phyloP scores from a whole-genome alignment of 1,284 basidiomycete species.

The Vanrija pseudolonga region DNA sequence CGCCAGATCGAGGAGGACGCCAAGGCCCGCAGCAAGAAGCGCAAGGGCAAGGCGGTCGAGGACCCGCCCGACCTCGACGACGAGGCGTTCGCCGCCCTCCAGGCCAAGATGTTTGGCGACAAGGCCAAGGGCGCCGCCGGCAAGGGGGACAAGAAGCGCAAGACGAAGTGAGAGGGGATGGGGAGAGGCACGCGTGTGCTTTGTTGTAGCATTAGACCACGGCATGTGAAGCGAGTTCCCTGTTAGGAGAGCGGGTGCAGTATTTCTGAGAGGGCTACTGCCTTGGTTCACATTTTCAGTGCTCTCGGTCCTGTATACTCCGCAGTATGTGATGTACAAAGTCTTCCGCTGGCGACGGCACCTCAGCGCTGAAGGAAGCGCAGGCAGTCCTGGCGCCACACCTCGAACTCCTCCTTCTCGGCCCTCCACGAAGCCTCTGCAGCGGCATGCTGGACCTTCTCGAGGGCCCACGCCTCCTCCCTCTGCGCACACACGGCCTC shows the following conservation, averaged over 20 bases:
- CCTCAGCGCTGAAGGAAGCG: too few relatives aligned
- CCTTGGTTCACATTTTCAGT: too few relatives aligned
- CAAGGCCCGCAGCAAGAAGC: slow-evolving; percentile 16
- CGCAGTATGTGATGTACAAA: too few relatives aligned
- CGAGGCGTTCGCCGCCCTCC: slow-evolving; percentile 43
- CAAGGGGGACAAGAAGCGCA: background rate
- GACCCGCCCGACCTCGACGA: slow-evolving; percentile 37
- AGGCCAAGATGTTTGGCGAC: slow-evolving; percentile 40
- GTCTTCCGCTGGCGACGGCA: too few relatives aligned
- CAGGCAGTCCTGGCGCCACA: too few relatives aligned
- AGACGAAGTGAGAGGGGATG: background rate
- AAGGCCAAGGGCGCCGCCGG: slow-evolving; percentile 17
- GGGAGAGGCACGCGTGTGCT: background rate
- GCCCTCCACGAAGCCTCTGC: too few relatives aligned
- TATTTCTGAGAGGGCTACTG: background rate
- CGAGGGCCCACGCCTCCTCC: too few relatives aligned
- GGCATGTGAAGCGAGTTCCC: background rate
- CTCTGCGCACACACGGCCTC: too few relatives aligned
- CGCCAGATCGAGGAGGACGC: slow-evolving; percentile 34
- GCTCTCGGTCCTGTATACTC: too few relatives aligned
- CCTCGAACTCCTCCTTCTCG: too few relatives aligned
- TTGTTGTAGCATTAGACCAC: background rate
- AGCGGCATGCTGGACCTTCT: too few relatives aligned
- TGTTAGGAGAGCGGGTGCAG: background rate
- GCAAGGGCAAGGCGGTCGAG: slow-evolving; percentile 12